A percentile compares a stretch with the other conserved stretches of the same genome.
Conservation (phyloP, 2,329 filamentous ascomycete genomes). For the Penicillium rolfsii region DNA sequence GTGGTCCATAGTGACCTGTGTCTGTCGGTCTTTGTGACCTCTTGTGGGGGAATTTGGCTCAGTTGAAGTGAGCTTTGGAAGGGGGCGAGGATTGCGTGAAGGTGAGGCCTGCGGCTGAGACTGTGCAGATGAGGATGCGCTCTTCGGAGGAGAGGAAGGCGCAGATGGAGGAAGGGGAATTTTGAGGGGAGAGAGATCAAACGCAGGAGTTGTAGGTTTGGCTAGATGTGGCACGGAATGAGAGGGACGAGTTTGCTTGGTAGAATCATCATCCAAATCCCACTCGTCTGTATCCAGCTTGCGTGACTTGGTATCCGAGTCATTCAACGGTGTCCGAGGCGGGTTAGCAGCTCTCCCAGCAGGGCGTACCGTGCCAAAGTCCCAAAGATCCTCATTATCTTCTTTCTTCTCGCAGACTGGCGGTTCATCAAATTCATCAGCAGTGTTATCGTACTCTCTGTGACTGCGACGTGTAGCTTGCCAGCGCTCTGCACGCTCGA, state of each 20-base stretch:
- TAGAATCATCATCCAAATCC: constrained; percentile 34
- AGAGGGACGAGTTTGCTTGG: constrained; percentile 33
- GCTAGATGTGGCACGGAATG: constrained; percentile 62
- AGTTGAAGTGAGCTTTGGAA: constrained; percentile 43
- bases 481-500: constrained; percentile 88
- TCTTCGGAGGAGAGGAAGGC: constrained; percentile 52
- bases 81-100: constrained; percentile 51
- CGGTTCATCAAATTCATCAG: constrained; percentile 57
- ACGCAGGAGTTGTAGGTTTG: constrained; percentile 49
- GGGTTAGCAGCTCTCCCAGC: constrained; percentile 62
- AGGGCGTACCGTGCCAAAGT: constrained; percentile 92
- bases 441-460: constrained; percentile 61
- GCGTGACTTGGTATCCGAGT: constrained; percentile 77
- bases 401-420: constrained; percentile 52
- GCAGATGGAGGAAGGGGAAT: constrained; percentile 24
- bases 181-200: constrained; percentile 52
- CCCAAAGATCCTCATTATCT: constrained; percentile 83
- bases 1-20: constrained; percentile 17
- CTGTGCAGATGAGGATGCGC: not conserved
- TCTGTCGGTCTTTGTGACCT: constrained; percentile 15
- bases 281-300: constrained; percentile 49
- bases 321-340: constrained; percentile 74
- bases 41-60: constrained; percentile 32
- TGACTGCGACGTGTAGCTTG: constrained; percentile 72
- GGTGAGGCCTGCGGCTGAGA: constrained; percentile 30